Percentiles rank a stretch among this genome's conserved stretches.
phyloP scores from a whole-genome alignment of 1,284 basidiomycete genomes.

The Inonotus obliquus region DNA sequence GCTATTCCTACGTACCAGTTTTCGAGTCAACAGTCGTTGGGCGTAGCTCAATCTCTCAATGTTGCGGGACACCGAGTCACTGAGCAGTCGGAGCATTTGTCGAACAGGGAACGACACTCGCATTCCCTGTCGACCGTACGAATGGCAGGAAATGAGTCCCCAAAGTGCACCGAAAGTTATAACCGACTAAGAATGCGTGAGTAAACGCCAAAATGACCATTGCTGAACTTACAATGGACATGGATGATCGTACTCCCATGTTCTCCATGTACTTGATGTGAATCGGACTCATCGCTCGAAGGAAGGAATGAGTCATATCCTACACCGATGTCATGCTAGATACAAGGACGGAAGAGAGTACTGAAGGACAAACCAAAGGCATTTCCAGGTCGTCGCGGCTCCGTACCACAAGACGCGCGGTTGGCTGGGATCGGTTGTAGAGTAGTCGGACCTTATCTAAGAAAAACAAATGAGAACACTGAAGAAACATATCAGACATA shows the following conservation, averaged over 20 bases:
- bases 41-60: constrained; percentile 83
- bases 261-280: constrained; percentile 82
- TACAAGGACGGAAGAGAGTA: constrained; percentile 1
- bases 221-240: constrained; percentile 63
- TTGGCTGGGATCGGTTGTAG: constrained; percentile 75
- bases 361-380: constrained; percentile 49
- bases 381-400: constrained; percentile 61
- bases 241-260: constrained; percentile 79
- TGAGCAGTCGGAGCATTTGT: constrained; percentile 77
- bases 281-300: constrained; percentile 88
- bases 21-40: constrained; percentile 71
- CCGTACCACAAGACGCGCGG: constrained; percentile 73
- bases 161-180: constrained; percentile 81
- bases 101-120: constrained; percentile 82
- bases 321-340: constrained; percentile 23
- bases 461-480: constrained; percentile 1
- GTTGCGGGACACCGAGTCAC: constrained; percentile 81
- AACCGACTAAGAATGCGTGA: constrained; percentile 53
- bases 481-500: constrained; percentile 4
- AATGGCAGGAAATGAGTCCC: constrained; percentile 84
- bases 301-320: constrained; percentile 86
- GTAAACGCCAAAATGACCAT: neutral
- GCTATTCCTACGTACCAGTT: constrained; percentile 48
- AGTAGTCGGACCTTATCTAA: constrained; percentile 80
- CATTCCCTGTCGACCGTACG: constrained; percentile 76